Conservation (phyloP, 2,329 filamentous ascomycete genomes). For the Ceratocystis alfenasii region DNA sequence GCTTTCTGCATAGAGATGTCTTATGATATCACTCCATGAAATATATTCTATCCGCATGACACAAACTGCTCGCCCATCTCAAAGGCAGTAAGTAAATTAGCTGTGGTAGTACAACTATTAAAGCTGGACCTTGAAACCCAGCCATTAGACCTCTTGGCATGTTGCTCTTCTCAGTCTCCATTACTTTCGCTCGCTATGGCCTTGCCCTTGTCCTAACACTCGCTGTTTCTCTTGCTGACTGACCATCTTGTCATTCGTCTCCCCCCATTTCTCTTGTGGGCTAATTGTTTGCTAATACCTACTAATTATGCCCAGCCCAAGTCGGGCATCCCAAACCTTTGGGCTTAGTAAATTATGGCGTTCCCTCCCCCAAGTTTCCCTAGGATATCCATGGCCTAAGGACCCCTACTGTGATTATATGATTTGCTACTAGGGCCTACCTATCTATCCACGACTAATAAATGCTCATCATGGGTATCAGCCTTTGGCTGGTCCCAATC, state of each 20-base stretch:
- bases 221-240: too few relatives aligned
- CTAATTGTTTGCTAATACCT: background rate
- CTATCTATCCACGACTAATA: too few relatives aligned
- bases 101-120: too few relatives aligned
- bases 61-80: background rate
- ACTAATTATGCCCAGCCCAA: background rate
- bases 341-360: background rate
- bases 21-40: background rate
- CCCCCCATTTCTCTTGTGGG: background rate
- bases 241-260: background rate
- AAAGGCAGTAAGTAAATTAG: too few relatives aligned
- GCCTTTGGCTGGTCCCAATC: background rate
- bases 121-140: too few relatives aligned
- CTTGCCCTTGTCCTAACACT: too few relatives aligned
- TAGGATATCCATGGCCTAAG: constrained; percentile 1
- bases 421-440: background rate
- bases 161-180: too few relatives aligned
- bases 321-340: constrained; percentile 2
- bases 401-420: background rate
- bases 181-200: too few relatives aligned
- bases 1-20: background rate
- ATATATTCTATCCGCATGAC: background rate
- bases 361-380: background rate
- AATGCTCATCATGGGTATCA: too few relatives aligned
- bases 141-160: too few relatives aligned